A percentile compares a stretch with the other conserved stretches of the same genome.
phyloP scores from a whole-genome alignment of 129 eudicot genomes.

The Gnaphalium uliginosum region DNA sequence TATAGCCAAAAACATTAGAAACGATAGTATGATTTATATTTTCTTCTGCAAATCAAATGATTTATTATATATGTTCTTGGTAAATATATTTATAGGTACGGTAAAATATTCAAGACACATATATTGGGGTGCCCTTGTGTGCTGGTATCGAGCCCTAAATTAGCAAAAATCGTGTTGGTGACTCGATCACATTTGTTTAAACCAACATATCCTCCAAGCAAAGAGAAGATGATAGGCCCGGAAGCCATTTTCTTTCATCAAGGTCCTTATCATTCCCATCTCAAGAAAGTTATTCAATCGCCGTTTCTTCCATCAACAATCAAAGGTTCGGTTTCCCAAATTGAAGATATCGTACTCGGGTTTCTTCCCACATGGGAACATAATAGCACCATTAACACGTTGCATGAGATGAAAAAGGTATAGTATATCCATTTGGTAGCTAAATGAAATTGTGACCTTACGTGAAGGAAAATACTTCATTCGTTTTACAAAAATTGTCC shows the following conservation, averaged over 20 bases:
- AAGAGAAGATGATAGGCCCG: slow-evolving; percentile 75
- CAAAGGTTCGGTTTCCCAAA: slow-evolving; percentile 43
- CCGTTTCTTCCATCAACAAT: slow-evolving; percentile 62
- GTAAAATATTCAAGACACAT: slow-evolving; percentile 78
- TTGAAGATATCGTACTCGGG: slow-evolving; percentile 51
- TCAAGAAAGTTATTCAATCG: slow-evolving; percentile 63
- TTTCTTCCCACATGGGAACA: slow-evolving; percentile 55
- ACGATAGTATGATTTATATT: neutral
- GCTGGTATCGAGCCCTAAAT: slow-evolving; percentile 94
- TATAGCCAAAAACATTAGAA: neutral
- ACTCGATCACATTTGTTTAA: slow-evolving; percentile 73
- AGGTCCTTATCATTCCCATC: slow-evolving; percentile 70
- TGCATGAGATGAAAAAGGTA: slow-evolving; percentile 87
- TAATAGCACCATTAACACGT: slow-evolving; percentile 45
- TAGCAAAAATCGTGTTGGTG: slow-evolving; percentile 67
- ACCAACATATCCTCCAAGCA: slow-evolving; percentile 91
- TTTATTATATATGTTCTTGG: neutral
- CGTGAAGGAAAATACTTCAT: too few relatives aligned
- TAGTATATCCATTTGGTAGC: neutral
- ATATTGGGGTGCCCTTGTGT: slow-evolving; percentile 97
- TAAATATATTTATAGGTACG: slow-evolving; percentile 53
- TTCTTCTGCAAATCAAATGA: neutral
- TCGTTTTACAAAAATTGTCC: too few relatives aligned
- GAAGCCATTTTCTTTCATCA: slow-evolving; percentile 92
- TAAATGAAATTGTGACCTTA: neutral